Base-by-base conservation (phyloP, 140 eudicot genomes). In the Eryngium alpinum region DNA sequence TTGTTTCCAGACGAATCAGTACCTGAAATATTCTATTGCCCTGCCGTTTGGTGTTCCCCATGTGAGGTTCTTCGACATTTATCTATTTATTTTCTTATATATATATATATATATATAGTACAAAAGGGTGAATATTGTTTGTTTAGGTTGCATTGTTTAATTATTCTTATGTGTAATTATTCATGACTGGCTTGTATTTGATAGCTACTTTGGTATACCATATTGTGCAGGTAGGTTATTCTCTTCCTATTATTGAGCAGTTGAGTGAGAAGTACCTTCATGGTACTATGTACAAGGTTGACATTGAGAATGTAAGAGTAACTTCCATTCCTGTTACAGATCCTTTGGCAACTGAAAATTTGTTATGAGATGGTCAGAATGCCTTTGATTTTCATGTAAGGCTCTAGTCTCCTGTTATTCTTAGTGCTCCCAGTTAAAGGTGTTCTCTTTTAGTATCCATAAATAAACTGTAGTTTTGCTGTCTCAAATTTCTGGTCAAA, bases 41-140 rank as follows among this genome's bases (percentile, higher is more conserved):
- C 99, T 51, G 99, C 99, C 1, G 99, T 82, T 87, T 94, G 97
- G 99, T 94, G 99, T 85, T 93, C 95, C 49, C 97, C 99, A 77
- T 94, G 99, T 94, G 87, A 89, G 98, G 57, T 50, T 66, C 74
- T 67, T 32, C 16, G 52, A 32, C 38, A 50, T 22, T 43, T 80
- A 44, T 59, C 25, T 33, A 69, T 69, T 1, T 21, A 77, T 22
- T 11, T 75, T 14, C 62, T 32, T 78, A 12, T 84, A n/a, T n/a
- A n/a, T n/a, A n/a, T n/a, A n/a, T n/a, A n/a, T n/a, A n/a, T n/a
- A n/a, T n/a, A n/a, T n/a, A 5, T 46, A 67, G n/a, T 33, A 53
- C 53, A n/a, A 19, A 29, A 43, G 38, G 22, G 34, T 59, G 74
- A 32, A 13, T n/a, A 2, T 17, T 38, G 65, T 43, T 38, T 18